phyloP scores from a whole-genome alignment of 768 basidiomycete species.

The Podaxis mareebaensis region DNA sequence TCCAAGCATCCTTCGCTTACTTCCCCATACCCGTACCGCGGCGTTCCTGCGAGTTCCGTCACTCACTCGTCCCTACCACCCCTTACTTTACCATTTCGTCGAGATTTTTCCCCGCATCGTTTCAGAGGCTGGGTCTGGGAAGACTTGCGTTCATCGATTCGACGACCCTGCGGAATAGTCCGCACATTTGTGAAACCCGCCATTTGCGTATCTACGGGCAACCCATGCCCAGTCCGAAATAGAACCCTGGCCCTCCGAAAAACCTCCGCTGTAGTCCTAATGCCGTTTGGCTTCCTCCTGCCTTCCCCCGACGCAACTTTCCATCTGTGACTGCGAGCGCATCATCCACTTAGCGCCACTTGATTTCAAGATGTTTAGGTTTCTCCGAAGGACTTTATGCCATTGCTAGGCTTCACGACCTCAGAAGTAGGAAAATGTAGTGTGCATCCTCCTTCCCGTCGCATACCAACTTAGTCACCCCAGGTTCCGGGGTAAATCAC shows the following conservation, averaged over 20 bases:
- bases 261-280: constrained; percentile 18
- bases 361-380: neutral
- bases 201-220: constrained; percentile 6
- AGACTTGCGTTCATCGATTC: neutral
- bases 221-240: constrained; percentile 20
- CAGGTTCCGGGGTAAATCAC: neutral
- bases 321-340: constrained; percentile 6
- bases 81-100: constrained; percentile 3
- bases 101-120: constrained; percentile 4
- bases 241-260: constrained; percentile 22
- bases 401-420: neutral
- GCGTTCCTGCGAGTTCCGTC: neutral
- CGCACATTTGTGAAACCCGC: constrained; percentile 2
- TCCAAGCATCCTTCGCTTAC: neutral
- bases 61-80: constrained; percentile 23
- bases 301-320: neutral
- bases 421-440: neutral
- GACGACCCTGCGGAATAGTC: constrained; percentile 16
- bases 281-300: constrained; percentile 5
- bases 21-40: neutral
- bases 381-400: constrained; percentile 7
- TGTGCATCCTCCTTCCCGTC: neutral
- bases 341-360: constrained; percentile 1
- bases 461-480: neutral
- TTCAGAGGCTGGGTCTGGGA: constrained; percentile 18